Evolutionary conservation across 257 asterid genomes (phyloP).

Genomic region (Solanum megistacrolobum): DNA sequence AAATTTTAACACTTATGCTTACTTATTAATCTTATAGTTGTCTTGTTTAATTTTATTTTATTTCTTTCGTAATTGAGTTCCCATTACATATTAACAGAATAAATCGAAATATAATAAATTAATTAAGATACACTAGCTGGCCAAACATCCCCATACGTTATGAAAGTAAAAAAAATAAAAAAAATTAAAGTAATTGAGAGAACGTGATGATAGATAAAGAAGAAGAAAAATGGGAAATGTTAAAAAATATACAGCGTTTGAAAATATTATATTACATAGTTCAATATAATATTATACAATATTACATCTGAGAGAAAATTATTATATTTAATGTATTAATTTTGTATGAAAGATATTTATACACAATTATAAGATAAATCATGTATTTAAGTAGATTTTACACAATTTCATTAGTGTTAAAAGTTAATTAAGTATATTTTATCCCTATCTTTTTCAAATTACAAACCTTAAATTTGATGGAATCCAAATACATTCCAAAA

Average conservation of each 20-base stretch:
- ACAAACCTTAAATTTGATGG: too few species aligned
- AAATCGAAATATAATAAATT: background rate
- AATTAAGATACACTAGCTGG: background rate
- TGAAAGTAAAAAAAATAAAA: background rate
- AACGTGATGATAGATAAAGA: background rate
- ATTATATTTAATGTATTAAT: too few species aligned
- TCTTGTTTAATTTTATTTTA: background rate
- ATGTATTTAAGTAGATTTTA: too few species aligned
- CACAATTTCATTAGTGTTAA: too few species aligned
- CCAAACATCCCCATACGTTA: background rate
- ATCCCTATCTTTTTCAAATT: too few species aligned
- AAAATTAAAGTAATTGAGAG: background rate
- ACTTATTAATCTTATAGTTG: background rate
- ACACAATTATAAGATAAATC: background rate
- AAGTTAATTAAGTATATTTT: too few species aligned
- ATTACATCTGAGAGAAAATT: too few species aligned
- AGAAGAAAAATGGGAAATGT: background rate
- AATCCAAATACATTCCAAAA: too few species aligned
- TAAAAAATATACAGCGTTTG: background rate
- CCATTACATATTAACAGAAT: background rate
- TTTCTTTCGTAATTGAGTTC: background rate
- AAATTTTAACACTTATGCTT: background rate
- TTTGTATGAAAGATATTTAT: background rate
- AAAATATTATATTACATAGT: too few species aligned
- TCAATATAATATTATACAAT: background rate